Evolutionary conservation across 2,329 filamentous ascomycete species (phyloP), one percentile per base, ranked within the genome.

Genomic region (Berkeleyomyces rouxiae): DNA sequence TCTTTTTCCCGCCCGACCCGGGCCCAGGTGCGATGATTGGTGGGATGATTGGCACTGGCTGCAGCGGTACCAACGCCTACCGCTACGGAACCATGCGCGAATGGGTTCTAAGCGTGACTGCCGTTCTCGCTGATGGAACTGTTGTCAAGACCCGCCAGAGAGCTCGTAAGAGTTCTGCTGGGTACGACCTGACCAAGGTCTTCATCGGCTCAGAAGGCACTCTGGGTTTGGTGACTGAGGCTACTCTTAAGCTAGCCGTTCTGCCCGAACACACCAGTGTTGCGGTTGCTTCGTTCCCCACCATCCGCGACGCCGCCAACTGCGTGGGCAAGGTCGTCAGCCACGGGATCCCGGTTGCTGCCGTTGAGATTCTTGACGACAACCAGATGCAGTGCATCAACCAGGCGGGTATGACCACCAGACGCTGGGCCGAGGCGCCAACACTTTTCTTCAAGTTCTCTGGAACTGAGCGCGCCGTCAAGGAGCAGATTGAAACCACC

Each of bases 1-100:
- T 96, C 3, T 95, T 96, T 78, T 96, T 96, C 75, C 90, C 90
- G 31, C 90, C 90, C 0, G 90, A 96, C 72, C 90, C 90, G 16
- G 91, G 90, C 61, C 90, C 91, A 61, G 90, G 90, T 16, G 90
- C 90, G 65, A 89, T 89, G 85, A 96, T 96, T 68, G 90, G 90
- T 63, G 90, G 90, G 62, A 90, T 90, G 87, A 82, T 90, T 42
- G 87, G 86, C 31, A 90, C 87, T 2, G 81, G 81, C 43, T 82
- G 79, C 75, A 82, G 79, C 70, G 90, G 90, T 64, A 96, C 90
- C 11, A 96, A 96, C 71, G 86, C 90, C 13, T 95, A 95, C 75
- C 81, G 90, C 64, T 96, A 95, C 72, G 91, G 90, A 66, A 96
- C 90, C 1, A 96, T 96, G 90, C 85, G 88, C 66, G 90, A 96